Percentiles rank a stretch among this genome's conserved stretches.
These are phyloP conservation scores for Mycena belliarum DNA, from an alignment of 768 basidiomycete species.

Conservation along the genomic window DNA sequence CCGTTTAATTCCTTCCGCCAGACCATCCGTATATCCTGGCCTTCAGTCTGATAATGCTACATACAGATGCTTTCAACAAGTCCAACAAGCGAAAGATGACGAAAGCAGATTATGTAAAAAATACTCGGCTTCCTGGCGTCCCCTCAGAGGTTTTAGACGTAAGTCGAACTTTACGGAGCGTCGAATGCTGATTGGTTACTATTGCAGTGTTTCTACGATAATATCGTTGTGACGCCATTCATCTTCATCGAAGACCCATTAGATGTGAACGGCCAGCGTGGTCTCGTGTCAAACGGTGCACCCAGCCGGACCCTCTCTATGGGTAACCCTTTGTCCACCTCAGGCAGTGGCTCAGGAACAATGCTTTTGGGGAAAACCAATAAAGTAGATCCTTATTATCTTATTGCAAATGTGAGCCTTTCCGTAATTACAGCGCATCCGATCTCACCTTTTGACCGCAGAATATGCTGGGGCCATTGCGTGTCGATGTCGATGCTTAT, in stretches of 20 bases:
- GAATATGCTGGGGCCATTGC: constrained; percentile 69
- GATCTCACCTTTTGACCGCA: constrained; percentile 28
- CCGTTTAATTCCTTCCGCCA: constrained; percentile 29
- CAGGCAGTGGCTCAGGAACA: constrained; percentile 29
- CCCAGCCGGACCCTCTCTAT: constrained; percentile 41
- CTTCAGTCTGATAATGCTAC: constrained; percentile 97
- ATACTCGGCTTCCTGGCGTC: constrained; percentile 86
- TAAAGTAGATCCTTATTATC: constrained; percentile 89
- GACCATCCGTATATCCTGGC: constrained; percentile 95
- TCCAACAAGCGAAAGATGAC: constrained; percentile 98
- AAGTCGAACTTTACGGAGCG: constrained; percentile 27
- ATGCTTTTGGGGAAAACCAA: constrained; percentile 53
- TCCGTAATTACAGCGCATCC: neutral
- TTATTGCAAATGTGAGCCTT: constrained; percentile 74
- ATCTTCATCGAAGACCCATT: constrained; percentile 92
- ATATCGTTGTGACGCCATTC: constrained; percentile 94
- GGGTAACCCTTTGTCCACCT: constrained; percentile 27
- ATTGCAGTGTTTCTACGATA: constrained; percentile 89
- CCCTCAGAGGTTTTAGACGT: constrained; percentile 85
- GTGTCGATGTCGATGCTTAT: constrained; percentile 59
- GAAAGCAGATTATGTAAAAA: constrained; percentile 91
- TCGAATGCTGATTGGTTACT: neutral
- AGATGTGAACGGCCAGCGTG: constrained; percentile 63
- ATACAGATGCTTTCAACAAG: constrained; percentile 97
- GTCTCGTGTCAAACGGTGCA: constrained; percentile 44